phyloP scores from a whole-genome alignment of 495 filamentous ascomycete species.

The Jackrogersella multiformis region DNA sequence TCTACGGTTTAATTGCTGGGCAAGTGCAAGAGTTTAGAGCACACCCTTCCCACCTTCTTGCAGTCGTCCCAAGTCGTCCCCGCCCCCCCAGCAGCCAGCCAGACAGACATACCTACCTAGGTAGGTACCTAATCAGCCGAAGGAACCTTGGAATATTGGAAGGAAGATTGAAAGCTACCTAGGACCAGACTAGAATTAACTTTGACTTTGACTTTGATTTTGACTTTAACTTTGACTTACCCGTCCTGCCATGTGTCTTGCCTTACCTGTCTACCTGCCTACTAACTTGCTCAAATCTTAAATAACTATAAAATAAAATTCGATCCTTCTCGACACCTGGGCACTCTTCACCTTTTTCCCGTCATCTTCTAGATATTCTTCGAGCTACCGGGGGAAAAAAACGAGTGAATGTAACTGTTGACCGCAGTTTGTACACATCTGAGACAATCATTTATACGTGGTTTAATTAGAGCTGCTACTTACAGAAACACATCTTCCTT shows the following conservation, averaged over 20 bases:
- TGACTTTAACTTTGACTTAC: not conserved
- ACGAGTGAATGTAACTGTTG: not conserved
- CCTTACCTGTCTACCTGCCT: not conserved
- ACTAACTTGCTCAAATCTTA: not conserved
- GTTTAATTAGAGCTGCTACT: constrained; percentile 33
- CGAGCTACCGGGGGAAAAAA: no score
- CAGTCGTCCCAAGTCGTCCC: constrained; percentile 15
- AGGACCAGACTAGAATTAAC: no score
- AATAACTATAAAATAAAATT: not conserved
- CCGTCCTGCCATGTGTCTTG: not conserved
- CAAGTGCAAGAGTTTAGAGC: no score
- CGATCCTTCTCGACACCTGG: constrained; percentile 6
- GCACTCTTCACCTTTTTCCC: not conserved
- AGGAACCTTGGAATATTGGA: constrained; percentile 12
- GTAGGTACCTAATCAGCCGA: constrained; percentile 33
- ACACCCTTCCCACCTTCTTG: constrained; percentile 5
- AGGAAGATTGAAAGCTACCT: not conserved
- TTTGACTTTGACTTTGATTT: not conserved
- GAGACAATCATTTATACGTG: constrained; percentile 34
- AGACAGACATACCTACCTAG: no score
- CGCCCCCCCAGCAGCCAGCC: no score
- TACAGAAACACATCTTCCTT: constrained; percentile 25
- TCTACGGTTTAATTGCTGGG: no score
- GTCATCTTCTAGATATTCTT: no score
- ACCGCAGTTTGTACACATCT: constrained; percentile 25